Base-by-base conservation (phyloP, 1,139 yeast genomes). In the Pichia sp. region DNA sequence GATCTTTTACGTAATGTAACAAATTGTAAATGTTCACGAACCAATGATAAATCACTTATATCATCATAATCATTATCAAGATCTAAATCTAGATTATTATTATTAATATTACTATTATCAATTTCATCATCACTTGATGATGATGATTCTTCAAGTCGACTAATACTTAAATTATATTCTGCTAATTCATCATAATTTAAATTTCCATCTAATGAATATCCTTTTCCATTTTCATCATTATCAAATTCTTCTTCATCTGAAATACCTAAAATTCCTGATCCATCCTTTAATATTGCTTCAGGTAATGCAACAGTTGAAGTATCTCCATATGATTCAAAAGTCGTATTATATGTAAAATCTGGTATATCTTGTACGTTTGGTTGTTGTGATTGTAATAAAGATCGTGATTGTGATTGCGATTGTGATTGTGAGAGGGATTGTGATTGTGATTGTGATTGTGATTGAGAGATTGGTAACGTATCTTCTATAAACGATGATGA, bases 291-390 rank as follows among this genome's bases (percentile, higher is more conserved):
- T 8, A 64, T 59, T 7, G 66, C 67, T 47, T 63, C 64, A 2
- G 67, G 66, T 7, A 63, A 44, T 1, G 67, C 66, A 26, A 64
- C 55, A 45, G 59, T 60, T 1, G 64, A 57, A 11, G 62, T 62
- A 28, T 53, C 62, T 27, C 47, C 58, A 50, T n/a, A 58, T 51
- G 38, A 53, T 30, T 45, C 58, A 44, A 48, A 32, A 53, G 62
- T 26, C 2, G 44, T 9, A 25, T 56, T 56, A 6, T 56, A 53
- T 44, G 47, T 37, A 37, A 11, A 51, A 33, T 54, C 58, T 8
- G 53, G 47, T 29, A 39, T 30, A 5, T 41, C 34, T 10, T 18
- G 18, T 18, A 18, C 18, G 18, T 18, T 34, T 40, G 2, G 28
- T 37, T 25, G 11, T 29, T n/a, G 31, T 38, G 10, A 28, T 11